phyloP scores from a whole-genome alignment of 768 basidiomycete species.

The Mycena belliarum region DNA sequence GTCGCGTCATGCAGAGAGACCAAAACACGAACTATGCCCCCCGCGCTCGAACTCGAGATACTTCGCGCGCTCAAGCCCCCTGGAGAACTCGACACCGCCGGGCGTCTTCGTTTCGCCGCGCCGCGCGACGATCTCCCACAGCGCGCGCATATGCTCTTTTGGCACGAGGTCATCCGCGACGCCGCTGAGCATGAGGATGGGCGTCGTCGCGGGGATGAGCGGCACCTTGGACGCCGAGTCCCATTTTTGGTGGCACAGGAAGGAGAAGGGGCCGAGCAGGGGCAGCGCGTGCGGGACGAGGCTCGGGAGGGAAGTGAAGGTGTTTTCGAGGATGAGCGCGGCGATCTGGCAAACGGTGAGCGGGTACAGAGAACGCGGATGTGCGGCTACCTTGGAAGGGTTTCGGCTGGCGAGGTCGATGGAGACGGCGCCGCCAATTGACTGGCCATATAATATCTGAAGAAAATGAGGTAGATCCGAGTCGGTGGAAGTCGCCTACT shows the following conservation, averaged over 20 bases:
- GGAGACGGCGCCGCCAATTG: constrained; percentile 90
- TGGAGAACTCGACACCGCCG: constrained; percentile 42
- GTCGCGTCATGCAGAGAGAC: background rate
- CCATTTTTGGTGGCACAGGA: constrained; percentile 89
- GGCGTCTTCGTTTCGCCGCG: constrained; percentile 48
- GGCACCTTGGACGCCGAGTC: constrained; percentile 70
- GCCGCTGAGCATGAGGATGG: constrained; percentile 85
- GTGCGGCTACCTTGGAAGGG: constrained; percentile 61
- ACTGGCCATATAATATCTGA: constrained; percentile 80
- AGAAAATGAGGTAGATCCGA: background rate
- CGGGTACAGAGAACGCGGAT: too few species aligned
- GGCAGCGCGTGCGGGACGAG: constrained; percentile 85
- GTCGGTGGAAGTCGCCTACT: constrained; percentile 38
- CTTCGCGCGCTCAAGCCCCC: constrained; percentile 53
- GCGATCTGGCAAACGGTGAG: constrained; percentile 45
- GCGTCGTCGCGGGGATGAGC: constrained; percentile 60
- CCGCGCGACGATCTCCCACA: constrained; percentile 65
- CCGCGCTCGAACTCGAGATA: constrained; percentile 59
- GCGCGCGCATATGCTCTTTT: constrained; percentile 69
- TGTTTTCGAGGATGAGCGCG: constrained; percentile 90
- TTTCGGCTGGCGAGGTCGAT: constrained; percentile 86
- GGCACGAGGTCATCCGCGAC: constrained; percentile 72
- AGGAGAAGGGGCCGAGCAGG: constrained; percentile 67
- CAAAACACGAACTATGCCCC: constrained; percentile 51
- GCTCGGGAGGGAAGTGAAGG: constrained; percentile 81